Evolutionary conservation across 352 stramenopile species (phyloP).

Genomic region (Phytopythium chamaehyphon): DNA sequence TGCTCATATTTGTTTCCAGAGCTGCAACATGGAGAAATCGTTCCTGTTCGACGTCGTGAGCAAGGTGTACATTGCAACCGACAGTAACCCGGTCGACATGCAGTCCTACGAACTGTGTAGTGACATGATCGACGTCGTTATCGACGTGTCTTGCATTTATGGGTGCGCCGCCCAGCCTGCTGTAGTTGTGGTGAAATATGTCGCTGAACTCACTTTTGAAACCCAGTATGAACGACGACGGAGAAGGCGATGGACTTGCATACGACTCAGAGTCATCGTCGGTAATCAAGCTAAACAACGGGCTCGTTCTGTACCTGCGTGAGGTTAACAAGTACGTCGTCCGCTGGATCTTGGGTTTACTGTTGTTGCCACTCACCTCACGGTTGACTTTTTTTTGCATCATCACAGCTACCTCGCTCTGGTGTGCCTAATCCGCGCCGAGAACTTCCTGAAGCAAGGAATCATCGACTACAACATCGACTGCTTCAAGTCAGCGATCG

Average conservation of each 20-base stretch:
- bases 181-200: no score
- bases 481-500: slow-evolving; percentile 94
- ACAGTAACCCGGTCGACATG: slow-evolving; percentile 98
- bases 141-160: slow-evolving; percentile 99
- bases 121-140: slow-evolving; percentile 99
- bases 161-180: slow-evolving; percentile 33
- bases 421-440: slow-evolving; percentile 94
- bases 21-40: slow-evolving; percentile 98
- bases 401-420: slow-evolving; percentile 91
- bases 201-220: background rate
- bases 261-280: slow-evolving; percentile 97
- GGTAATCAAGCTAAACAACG: slow-evolving; percentile 97
- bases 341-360: background rate
- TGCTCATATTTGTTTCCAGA: slow-evolving; percentile 33
- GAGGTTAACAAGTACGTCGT: slow-evolving; percentile 88
- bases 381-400: slow-evolving; percentile 5
- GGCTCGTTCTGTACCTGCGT: slow-evolving; percentile 94
- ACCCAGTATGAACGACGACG: slow-evolving; percentile 84
- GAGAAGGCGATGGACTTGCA: slow-evolving; percentile 88
- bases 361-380: background rate
- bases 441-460: slow-evolving; percentile 97
- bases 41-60: slow-evolving; percentile 99
- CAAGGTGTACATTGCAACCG: slow-evolving; percentile 98
- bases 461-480: slow-evolving; percentile 99
- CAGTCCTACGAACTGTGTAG: slow-evolving; percentile 97